A percentile compares a stretch with the other conserved stretches of the same genome.
Evolutionary conservation across 2,329 filamentous ascomycete species (phyloP).

Genomic region (Botrytis porri): DNA sequence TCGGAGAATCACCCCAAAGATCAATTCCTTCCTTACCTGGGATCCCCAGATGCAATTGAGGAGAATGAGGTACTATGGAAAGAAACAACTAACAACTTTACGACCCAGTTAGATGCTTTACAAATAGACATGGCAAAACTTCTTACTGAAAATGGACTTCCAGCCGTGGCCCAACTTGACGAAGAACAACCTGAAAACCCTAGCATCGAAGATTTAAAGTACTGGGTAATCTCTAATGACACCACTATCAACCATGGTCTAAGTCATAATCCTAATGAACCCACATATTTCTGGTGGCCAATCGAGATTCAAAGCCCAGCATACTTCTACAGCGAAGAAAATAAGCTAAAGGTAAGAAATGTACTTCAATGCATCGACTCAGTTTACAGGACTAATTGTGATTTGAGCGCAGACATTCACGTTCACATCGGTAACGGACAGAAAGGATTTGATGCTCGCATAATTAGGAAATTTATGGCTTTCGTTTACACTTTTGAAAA

Average conservation of each 20-base stretch:
- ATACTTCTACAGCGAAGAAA: slow-evolving; percentile 1
- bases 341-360: background rate
- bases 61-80: no score
- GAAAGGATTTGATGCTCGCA: background rate
- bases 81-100: background rate
- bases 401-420: background rate
- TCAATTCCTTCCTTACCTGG: background rate
- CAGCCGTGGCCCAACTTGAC: background rate
- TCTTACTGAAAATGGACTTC: background rate
- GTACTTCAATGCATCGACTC: background rate
- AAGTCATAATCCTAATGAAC: background rate
- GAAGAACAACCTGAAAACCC: background rate
- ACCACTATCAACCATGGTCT: background rate
- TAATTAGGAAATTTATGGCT: background rate
- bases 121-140: background rate
- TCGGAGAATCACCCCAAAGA: background rate
- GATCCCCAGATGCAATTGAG: fast-evolving
- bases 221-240: background rate
- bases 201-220: background rate
- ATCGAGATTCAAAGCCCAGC: slow-evolving; percentile 9
- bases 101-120: background rate
- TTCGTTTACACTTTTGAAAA: slow-evolving; percentile 11
- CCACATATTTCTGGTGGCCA: background rate
- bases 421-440: slow-evolving; percentile 10
- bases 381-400: background rate